Conservation (phyloP, 1,139 yeast species). For the Pneumocystis sp. region DNA sequence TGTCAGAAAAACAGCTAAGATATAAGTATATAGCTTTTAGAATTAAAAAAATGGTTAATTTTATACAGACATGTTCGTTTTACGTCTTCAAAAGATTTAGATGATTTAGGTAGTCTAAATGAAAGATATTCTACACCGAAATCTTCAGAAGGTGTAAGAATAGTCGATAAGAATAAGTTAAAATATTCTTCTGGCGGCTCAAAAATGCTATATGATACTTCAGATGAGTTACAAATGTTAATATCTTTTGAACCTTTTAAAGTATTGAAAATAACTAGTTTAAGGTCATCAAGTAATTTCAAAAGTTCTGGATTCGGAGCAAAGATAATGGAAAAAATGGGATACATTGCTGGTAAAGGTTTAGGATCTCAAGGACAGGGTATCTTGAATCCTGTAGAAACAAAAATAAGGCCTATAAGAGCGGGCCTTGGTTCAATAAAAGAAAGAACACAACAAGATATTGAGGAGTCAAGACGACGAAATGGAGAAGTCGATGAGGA, state of each 20-base stretch:
- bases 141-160: background rate
- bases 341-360: conserved; percentile 70
- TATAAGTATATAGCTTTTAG: conserved; percentile 13
- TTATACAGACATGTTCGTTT: background rate
- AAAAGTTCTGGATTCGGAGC: conserved; percentile 74
- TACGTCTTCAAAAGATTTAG: background rate
- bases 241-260: conserved; percentile 5
- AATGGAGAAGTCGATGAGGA: conserved; percentile 15
- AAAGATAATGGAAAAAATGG: conserved; percentile 64
- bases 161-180: background rate
- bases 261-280: conserved; percentile 11
- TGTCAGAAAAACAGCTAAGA: conserved; percentile 10
- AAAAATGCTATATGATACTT: background rate
- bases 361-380: conserved; percentile 62
- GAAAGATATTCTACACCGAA: background rate
- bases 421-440: conserved; percentile 52
- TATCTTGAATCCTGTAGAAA: conserved; percentile 62
- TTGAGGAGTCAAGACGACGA: conserved; percentile 17
- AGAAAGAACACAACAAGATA: conserved; percentile 24
- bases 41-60: conserved; percentile 5
- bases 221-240: background rate
- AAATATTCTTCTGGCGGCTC: background rate
- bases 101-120: background rate
- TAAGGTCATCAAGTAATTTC: conserved; percentile 1
- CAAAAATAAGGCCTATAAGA: conserved; percentile 46